Percentiles rank a stretch among this genome's conserved stretches.
Conservation (phyloP, 306 rosid species). For the Castanopsis chinensis region DNA sequence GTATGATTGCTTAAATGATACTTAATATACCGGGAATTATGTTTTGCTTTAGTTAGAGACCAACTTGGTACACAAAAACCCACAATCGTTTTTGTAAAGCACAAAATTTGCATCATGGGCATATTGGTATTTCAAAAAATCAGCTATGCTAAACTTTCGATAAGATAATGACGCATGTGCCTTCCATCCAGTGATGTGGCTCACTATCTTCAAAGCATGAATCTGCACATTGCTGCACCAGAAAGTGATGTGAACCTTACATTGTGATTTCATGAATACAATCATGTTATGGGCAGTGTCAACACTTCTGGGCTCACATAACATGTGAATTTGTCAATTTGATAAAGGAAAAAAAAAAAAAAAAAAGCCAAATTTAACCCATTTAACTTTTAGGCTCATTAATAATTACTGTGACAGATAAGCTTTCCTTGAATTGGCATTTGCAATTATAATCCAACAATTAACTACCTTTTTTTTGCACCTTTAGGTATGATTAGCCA, state of each 20-base stretch:
- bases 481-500: conserved; percentile 22
- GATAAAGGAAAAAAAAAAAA: conserved; percentile 20
- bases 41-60: conserved; percentile 12
- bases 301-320: conserved; percentile 43
- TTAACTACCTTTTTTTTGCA: conserved; percentile 22
- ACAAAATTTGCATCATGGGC: background rate
- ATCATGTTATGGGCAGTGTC: conserved; percentile 37
- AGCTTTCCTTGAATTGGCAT: conserved; percentile 26
- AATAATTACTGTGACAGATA: conserved; percentile 23
- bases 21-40: conserved; percentile 1
- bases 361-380: background rate
- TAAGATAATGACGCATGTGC: conserved; percentile 41
- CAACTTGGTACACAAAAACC: background rate
- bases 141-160: conserved; percentile 3
- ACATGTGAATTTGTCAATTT: conserved; percentile 40
- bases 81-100: background rate
- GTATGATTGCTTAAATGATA: conserved; percentile 24
- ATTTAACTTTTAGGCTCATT: conserved; percentile 17
- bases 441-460: conserved; percentile 42
- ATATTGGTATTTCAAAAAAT: conserved; percentile 3
- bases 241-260: conserved; percentile 52
- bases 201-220: conserved; percentile 35
- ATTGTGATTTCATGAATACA: conserved; percentile 36
- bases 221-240: conserved; percentile 22
- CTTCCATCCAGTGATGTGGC: conserved; percentile 35